Base-by-base conservation (phyloP, 352 stramenopile genomes). In the Phytopythium helicoides region DNA sequence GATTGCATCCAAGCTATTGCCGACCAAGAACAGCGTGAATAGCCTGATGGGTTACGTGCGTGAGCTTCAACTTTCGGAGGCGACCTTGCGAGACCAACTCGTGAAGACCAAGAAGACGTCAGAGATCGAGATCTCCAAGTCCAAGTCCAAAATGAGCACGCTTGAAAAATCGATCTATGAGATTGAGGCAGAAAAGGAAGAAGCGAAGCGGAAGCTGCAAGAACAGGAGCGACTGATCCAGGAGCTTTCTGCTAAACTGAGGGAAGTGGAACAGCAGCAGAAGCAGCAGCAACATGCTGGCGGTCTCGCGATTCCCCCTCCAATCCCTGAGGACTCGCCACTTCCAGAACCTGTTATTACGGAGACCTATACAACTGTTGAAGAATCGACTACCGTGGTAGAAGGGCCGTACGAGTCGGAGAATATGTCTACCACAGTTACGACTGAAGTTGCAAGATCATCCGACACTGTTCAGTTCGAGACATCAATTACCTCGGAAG, bases 31-130 rank as follows among this genome's bases (percentile, higher is more conserved):
- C 21, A 79, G 68, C 15, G 60, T 93, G 39, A 79, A 87, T 44
- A 86, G 68, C 37, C 49, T 93, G 11, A 87, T 93, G 58, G 80
- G 73, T 12, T 91, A 91, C 49, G 80, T 93, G 39, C 76, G 71
- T 0, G 82, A 93, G 48, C 55, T 93, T 33, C 71, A 93, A 35
- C 49, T 71, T 18, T 93, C 82, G 3, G 80, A 89, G 50, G 69
- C 77, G 16, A 80, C 55, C 46, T 36, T 89, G 37, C 80, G 80
- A 10, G 66, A 73, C 16, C 76, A 92, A 21, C 52, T 92, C 8
- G 71, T 81, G 11, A 73, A 71, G 28, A 74, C 60, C 6, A 75
- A 73, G 18, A 70, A 84, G 54, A 59, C 80, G 37, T 74, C 69
- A 11, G 71, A 84, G 23, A 62, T 82, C 2, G 75, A 92, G 47